Percentiles rank a stretch among this genome's conserved stretches.
Evolutionary conservation across 805 yeast genomes (phyloP).

Genomic region (Metschnikowia matae): DNA sequence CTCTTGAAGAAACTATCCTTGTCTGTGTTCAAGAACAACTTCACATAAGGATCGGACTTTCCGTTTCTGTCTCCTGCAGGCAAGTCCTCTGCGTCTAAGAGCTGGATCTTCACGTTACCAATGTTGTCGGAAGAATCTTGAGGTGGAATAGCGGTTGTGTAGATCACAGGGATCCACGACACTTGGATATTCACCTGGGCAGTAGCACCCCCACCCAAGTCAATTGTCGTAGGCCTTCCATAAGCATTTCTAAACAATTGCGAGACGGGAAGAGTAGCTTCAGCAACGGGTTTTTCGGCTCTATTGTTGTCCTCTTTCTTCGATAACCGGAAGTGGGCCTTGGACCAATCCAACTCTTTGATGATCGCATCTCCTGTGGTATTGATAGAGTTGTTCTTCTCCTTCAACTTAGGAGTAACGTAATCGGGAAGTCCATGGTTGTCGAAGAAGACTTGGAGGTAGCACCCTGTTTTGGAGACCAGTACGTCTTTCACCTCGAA

Average conservation of each 20-base stretch:
- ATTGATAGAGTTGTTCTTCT: conserved; percentile 31
- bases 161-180: conserved; percentile 74
- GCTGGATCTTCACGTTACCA: conserved; percentile 63
- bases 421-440: conserved; percentile 63
- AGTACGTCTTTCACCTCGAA: conserved; percentile 60
- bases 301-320: conserved; percentile 53
- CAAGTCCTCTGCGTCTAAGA: conserved; percentile 61
- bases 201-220: conserved; percentile 49
- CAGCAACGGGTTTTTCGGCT: conserved; percentile 55
- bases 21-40: conserved; percentile 62
- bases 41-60: conserved; percentile 86
- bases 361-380: conserved; percentile 68
- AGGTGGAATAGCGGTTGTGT: conserved; percentile 56
- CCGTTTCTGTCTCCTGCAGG: conserved; percentile 90
- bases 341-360: conserved; percentile 74
- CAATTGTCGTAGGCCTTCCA: conserved; percentile 53
- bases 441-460: conserved; percentile 75
- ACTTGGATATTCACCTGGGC: conserved; percentile 55
- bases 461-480: conserved; percentile 51
- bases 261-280: conserved; percentile 59
- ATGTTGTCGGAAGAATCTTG: conserved; percentile 70
- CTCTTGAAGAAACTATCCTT: conserved; percentile 63
- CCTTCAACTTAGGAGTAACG: conserved; percentile 51
- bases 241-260: conserved; percentile 65
- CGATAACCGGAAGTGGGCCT: conserved; percentile 56